Percentiles rank a stretch among this genome's conserved stretches.
These are phyloP conservation scores for Lichtheimia ramosa DNA, from an alignment of 371 early-diverging fungal genomes.

Conservation along the genomic window DNA sequence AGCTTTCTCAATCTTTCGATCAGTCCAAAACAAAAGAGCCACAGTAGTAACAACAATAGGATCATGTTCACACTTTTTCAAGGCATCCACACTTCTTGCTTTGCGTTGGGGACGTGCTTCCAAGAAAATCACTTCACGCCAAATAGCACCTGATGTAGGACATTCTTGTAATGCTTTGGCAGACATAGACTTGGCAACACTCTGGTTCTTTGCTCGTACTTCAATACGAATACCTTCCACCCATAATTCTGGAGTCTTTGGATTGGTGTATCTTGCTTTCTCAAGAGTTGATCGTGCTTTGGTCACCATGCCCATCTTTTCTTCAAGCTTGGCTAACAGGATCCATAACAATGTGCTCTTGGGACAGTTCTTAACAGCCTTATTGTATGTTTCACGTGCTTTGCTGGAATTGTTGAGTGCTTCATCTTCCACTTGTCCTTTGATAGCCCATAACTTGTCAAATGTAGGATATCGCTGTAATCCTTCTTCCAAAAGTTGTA, in stretches of 20 bases:
- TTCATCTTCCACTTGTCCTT: conserved; percentile 75
- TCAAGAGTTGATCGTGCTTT: conserved; percentile 89
- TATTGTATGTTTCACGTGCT: conserved; percentile 79
- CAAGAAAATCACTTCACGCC: conserved; percentile 87
- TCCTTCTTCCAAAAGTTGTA: conserved; percentile 71
- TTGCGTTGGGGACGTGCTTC: conserved; percentile 90
- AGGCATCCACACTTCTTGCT: conserved; percentile 85
- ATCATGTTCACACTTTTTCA: conserved; percentile 89
- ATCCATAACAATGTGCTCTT: conserved; percentile 84
- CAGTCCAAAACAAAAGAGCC: conserved; percentile 91
- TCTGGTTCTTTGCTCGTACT: conserved; percentile 64
- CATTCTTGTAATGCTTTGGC: conserved; percentile 93
- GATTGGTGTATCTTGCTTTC: conserved; percentile 82
- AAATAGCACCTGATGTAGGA: conserved; percentile 82
- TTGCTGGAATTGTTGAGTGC: conserved; percentile 49
- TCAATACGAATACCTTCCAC: conserved; percentile 87
- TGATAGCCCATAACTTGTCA: conserved; percentile 93
- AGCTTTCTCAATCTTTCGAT: conserved; percentile 92
- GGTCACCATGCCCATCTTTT: conserved; percentile 67
- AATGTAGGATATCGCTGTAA: conserved; percentile 71
- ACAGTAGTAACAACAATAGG: conserved; percentile 79
- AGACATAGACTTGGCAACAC: conserved; percentile 78
- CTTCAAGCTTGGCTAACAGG: conserved; percentile 77
- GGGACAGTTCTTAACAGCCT: conserved; percentile 80
- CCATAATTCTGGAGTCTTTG: conserved; percentile 85